Base-by-base conservation (phyloP, 768 basidiomycete species). In the Leucocoprinus birnbaumii region DNA sequence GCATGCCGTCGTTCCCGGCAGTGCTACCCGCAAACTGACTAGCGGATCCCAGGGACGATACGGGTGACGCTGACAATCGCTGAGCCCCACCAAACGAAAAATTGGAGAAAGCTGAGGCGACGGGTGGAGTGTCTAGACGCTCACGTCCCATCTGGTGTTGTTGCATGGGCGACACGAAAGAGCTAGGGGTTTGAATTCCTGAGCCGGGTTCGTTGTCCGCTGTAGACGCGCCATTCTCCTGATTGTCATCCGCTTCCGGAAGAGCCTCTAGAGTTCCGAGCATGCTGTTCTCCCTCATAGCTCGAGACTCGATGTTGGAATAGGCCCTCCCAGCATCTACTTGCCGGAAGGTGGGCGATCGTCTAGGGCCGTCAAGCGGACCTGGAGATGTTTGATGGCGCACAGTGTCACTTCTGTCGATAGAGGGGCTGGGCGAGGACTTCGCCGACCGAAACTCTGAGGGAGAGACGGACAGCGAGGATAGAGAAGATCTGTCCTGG, bases 31-130 rank as follows among this genome's bases (percentile, higher is more conserved):
- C 40, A 59, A 82, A 78, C 22, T 86, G 85, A 61, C 86, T 87
- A 49, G 79, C 84, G 10, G 90, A 91, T 65, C 84, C 87, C 61
- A 87, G 65, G 10, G 90, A 92, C 7, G 90, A 91, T 18, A 84
- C 87, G 6, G 90, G 90, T 2, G 90, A 92, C 2, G 84, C 76
- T 2, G 89, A 87, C 3, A 76, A 73, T 61, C 80, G 77, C 25
- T 46, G 52, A 38, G 76, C 71, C 25, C 76, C 74, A 56, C 75
- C 75, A 62, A 77, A 76, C 3, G 78, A 73, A 7, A 76, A 67
- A 44, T 71, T 63, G 62, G 66, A 60, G 59, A 64, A 57, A 52
- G 68, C 66, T 47, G 71, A 60, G 56, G 68, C 58, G 21, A 81
- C 71, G 14, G 82, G 82, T 9, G 80, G 82, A 1, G 81, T 82